Conservation (phyloP, 2,329 filamentous ascomycete species). For the Aspergillus costaricaensis region DNA sequence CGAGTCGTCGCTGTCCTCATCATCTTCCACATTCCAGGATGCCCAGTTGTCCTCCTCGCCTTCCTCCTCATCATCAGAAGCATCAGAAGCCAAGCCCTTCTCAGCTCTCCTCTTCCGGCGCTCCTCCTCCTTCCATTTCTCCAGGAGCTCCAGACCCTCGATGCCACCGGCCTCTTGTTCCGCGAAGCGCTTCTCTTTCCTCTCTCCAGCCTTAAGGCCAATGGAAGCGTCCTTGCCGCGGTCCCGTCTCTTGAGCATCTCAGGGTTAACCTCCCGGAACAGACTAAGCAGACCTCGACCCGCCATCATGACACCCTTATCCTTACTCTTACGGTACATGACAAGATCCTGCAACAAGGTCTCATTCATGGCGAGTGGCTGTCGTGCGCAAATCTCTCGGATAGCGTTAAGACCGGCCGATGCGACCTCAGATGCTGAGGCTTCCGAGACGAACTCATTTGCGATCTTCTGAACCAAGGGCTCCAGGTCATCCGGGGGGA, state of each 20-base stretch:
- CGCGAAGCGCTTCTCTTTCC: constrained; percentile 76
- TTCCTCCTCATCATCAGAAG: constrained; percentile 61
- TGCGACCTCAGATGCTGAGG: constrained; percentile 84
- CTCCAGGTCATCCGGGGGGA: constrained; percentile 89
- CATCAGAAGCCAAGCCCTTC: constrained; percentile 65
- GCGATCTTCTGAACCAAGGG: constrained; percentile 93
- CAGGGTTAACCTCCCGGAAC: constrained; percentile 87
- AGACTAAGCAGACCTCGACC: constrained; percentile 87
- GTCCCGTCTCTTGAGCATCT: constrained; percentile 85
- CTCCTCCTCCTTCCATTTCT: constrained; percentile 92
- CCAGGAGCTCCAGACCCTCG: constrained; percentile 87
- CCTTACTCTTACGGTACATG: constrained; percentile 94
- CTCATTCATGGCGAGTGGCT: constrained; percentile 94
- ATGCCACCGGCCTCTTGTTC: constrained; percentile 80
- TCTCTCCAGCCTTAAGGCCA: constrained; percentile 72
- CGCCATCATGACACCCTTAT: constrained; percentile 99
- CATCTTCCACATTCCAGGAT: constrained; percentile 64
- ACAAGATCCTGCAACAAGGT: constrained; percentile 94
- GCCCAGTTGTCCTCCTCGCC: constrained; percentile 60
- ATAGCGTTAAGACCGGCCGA: constrained; percentile 93
- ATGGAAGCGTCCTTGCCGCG: constrained; percentile 90
- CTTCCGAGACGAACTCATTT: constrained; percentile 97
- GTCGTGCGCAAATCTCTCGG: constrained; percentile 86
- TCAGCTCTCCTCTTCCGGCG: constrained; percentile 70
- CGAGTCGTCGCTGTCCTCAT: constrained; percentile 66